Percentiles rank a stretch among this genome's conserved stretches.
Conservation (phyloP, 257 asterid genomes). For the Capsicum chinense region DNA sequence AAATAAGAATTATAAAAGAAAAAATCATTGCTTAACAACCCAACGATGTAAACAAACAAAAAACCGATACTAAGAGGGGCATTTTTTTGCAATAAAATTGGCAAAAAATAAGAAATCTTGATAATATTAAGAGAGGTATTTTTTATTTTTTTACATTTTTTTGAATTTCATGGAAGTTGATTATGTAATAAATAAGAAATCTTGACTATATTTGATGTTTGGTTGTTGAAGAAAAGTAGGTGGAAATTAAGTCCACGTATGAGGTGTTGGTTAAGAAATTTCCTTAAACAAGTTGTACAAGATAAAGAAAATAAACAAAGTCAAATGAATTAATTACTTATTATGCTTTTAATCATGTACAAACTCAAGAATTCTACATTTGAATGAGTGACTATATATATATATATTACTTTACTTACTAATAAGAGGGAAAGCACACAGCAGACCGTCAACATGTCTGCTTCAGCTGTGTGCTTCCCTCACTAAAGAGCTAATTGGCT, state of each 20-base stretch:
- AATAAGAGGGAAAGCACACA: no score
- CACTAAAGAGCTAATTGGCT: no score
- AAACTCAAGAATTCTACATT: neutral
- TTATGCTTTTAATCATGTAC: neutral
- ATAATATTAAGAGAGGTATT: neutral
- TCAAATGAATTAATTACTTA: neutral
- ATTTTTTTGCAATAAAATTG: neutral
- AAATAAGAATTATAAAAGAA: conserved; percentile 2
- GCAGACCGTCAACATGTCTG: no score
- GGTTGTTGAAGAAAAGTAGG: conserved; percentile 26
- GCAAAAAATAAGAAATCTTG: neutral
- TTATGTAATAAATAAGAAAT: neutral
- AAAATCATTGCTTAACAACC: neutral
- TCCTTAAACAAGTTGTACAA: conserved; percentile 22
- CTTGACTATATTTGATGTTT: neutral
- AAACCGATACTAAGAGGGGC: neutral
- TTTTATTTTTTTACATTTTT: neutral
- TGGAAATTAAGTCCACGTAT: neutral
- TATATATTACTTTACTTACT: no score
- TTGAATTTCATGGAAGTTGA: neutral
- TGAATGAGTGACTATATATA: neutral
- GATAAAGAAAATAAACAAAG: neutral
- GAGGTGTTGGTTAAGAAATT: neutral
- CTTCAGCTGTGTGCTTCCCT: no score
- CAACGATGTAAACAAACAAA: neutral